phyloP scores from a whole-genome alignment of 345 rosid species.

The Arabidopsis arenosa region DNA sequence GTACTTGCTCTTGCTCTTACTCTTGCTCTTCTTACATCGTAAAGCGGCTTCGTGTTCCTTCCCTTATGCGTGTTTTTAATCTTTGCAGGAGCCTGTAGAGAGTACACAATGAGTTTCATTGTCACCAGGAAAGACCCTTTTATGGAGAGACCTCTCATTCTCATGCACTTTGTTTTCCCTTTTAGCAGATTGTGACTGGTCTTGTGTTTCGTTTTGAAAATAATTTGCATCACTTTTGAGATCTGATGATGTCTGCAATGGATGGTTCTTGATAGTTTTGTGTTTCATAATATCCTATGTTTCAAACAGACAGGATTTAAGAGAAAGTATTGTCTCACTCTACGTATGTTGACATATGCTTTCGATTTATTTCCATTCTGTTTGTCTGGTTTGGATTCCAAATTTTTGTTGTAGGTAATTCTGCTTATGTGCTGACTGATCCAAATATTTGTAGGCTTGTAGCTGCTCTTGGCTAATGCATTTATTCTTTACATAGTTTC shows the following conservation, averaged over 20 bases:
- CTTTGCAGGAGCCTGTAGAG: conserved; percentile 45
- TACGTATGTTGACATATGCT: neutral
- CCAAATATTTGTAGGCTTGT: neutral
- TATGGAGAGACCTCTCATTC: conserved; percentile 23
- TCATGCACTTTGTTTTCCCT: conserved; percentile 26
- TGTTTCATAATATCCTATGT: conserved; percentile 24
- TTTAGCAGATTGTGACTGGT: conserved; percentile 31
- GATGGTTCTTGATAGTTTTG: conserved; percentile 28
- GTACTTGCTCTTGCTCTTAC: conserved; percentile 35
- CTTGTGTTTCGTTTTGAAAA: conserved; percentile 32
- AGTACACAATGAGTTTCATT: conserved; percentile 24
- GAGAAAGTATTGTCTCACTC: neutral
- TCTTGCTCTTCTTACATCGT: conserved; percentile 10
- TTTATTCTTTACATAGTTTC: neutral
- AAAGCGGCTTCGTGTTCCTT: neutral
- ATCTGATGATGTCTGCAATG: conserved; percentile 25
- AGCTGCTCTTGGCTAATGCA: neutral
- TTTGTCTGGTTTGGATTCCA: conserved; percentile 2
- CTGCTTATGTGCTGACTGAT: neutral
- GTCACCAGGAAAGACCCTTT: conserved; percentile 2
- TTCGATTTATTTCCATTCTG: neutral
- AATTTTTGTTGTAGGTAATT: neutral
- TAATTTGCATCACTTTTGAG: conserved; percentile 41
- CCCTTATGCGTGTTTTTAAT: conserved; percentile 3
- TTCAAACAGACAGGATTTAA: conserved; percentile 16